These are phyloP conservation scores for Mortierella alpina DNA, from an alignment of 192 early-diverging fungal species.

Conservation along the genomic window DNA sequence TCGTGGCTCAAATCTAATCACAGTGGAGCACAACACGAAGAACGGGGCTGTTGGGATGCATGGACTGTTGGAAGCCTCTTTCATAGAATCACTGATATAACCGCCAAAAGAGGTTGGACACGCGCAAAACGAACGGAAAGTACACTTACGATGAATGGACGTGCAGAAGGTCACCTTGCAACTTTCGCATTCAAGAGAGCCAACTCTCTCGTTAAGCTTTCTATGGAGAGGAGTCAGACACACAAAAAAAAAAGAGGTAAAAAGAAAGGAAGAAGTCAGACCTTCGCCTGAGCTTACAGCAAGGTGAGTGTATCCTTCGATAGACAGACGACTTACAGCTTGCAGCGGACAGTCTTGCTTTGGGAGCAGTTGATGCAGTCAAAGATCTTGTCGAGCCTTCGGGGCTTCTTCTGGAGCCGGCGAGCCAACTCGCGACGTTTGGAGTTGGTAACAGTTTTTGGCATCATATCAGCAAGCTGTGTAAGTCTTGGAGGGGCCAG, in stretches of 20 bases:
- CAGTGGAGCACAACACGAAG: neutral
- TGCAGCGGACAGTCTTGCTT: slow-evolving; percentile 75
- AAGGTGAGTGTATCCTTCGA: neutral
- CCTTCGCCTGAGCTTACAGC: no score
- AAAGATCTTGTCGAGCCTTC: slow-evolving; percentile 75
- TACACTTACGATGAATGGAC: no score
- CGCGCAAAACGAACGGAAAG: no score
- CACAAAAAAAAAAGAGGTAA: neutral
- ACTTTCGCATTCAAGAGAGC: no score
- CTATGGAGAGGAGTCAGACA: no score
- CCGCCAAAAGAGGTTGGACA: neutral
- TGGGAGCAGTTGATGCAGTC: slow-evolving; percentile 86
- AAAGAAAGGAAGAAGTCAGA: neutral
- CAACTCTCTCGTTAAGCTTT: no score
- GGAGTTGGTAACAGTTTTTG: neutral
- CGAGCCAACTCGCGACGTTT: slow-evolving; percentile 45
- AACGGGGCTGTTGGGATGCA: neutral
- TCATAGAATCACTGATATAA: no score
- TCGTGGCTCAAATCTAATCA: slow-evolving; percentile 74
- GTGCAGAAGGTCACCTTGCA: no score
- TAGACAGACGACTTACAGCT: slow-evolving; percentile 67
- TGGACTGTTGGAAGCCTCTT: neutral
- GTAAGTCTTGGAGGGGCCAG: no score
- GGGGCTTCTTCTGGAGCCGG: slow-evolving; percentile 67
- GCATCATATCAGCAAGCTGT: no score